A percentile compares a stretch with the other conserved stretches of the same genome.
These are phyloP conservation scores for Trichoderma simmonsii DNA, from an alignment of 2,329 filamentous ascomycete species.

Conservation along the genomic window DNA sequence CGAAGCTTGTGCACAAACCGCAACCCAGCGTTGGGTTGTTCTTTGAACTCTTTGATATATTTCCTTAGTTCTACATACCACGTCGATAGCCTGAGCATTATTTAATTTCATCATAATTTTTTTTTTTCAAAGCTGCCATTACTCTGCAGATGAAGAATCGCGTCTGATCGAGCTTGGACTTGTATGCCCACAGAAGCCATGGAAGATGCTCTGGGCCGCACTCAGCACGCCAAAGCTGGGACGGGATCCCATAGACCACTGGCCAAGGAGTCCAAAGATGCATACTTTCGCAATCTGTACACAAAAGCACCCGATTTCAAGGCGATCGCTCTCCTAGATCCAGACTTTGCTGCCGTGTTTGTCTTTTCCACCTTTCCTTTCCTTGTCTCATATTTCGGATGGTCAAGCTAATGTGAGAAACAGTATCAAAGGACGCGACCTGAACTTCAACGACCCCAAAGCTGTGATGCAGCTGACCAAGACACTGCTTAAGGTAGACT, in stretches of 20 bases:
- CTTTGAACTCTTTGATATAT: background rate
- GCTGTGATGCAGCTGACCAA: conserved; percentile 80
- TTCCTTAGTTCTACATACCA: background rate
- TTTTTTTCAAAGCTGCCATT: background rate
- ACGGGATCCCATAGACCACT: background rate
- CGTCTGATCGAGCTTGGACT: background rate
- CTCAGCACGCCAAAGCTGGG: background rate
- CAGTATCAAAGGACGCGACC: conserved; percentile 42
- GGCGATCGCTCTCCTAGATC: conserved; percentile 40
- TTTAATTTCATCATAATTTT: background rate
- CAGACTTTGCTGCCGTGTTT: conserved; percentile 43
- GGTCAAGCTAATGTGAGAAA: background rate
- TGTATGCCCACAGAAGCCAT: background rate
- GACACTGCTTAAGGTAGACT: conserved; percentile 72
- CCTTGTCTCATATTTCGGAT: conserved; percentile 9
- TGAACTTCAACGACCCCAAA: conserved; percentile 78
- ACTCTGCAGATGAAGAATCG: background rate
- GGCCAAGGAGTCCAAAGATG: conserved; percentile 23
- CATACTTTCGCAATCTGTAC: conserved; percentile 41
- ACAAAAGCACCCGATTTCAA: conserved; percentile 41
- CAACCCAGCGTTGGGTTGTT: background rate
- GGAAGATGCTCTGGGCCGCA: background rate
- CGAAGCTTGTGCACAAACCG: conserved; percentile 24
- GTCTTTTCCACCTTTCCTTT: conserved; percentile 23
- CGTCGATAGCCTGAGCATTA: background rate